Conservation (phyloP, 78 protist genomes). For the Bodo saltans region DNA sequence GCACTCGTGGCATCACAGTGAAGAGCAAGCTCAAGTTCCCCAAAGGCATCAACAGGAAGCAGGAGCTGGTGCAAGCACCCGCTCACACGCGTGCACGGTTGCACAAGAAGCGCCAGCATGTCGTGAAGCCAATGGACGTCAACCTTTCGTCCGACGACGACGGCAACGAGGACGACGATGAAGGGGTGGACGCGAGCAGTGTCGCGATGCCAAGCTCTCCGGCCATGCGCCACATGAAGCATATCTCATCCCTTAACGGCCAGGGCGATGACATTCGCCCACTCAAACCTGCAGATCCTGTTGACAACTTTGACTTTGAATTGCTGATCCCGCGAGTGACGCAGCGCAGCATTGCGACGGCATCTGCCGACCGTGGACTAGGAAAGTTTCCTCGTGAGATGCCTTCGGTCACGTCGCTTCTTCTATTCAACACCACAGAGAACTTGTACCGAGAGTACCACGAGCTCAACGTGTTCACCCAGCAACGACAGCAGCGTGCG, state of each 20-base stretch:
- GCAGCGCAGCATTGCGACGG: neutral
- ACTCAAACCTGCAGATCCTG: neutral
- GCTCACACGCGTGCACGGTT: too few species aligned
- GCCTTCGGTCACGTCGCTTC: slow-evolving; percentile 1
- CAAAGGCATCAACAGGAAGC: neutral
- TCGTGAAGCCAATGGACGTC: too few species aligned
- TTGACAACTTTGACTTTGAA: neutral
- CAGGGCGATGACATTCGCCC: neutral
- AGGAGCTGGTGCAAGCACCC: neutral
- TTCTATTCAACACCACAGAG: neutral
- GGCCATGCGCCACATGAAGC: neutral
- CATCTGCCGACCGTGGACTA: neutral
- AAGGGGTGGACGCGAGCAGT: neutral
- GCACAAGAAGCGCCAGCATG: too few species aligned
- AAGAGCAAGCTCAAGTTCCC: neutral
- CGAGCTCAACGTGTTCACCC: neutral
- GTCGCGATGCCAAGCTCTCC: neutral
- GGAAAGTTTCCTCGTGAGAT: neutral
- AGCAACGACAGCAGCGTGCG: neutral
- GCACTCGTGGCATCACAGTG: neutral
- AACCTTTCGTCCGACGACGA: too few species aligned
- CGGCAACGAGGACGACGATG: neutral
- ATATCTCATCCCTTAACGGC: neutral
- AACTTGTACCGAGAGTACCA: neutral
- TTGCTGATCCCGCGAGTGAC: neutral